A percentile compares a stretch with the other conserved stretches of the same genome.
Conservation (phyloP, 768 basidiomycete genomes). For the Rhodotorula taiwanensis region DNA sequence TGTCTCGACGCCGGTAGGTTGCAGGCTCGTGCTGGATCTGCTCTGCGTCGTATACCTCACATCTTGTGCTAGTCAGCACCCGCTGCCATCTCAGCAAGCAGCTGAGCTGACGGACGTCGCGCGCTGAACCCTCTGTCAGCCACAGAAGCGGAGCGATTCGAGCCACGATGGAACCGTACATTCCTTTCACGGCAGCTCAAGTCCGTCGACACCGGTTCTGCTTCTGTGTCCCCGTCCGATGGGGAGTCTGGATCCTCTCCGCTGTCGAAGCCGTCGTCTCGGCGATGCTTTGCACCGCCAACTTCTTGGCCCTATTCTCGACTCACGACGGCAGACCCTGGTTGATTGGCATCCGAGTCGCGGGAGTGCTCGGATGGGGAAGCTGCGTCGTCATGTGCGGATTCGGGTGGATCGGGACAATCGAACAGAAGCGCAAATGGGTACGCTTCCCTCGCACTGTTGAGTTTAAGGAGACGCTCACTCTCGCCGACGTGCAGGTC, state of each 20-base stretch:
- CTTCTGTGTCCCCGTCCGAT: constrained; percentile 8
- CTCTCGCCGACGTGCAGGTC: too few relatives aligned
- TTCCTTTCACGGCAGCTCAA: background rate
- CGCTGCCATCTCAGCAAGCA: too few relatives aligned
- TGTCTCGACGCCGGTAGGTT: too few relatives aligned
- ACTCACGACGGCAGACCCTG: background rate
- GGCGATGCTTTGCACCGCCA: background rate
- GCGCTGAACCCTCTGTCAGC: too few relatives aligned
- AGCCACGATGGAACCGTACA: too few relatives aligned
- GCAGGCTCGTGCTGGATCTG: too few relatives aligned
- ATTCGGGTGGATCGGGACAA: constrained; percentile 5
- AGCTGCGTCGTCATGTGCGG: constrained; percentile 1
- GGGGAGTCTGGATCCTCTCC: background rate
- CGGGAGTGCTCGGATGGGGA: background rate
- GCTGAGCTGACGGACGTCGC: too few relatives aligned
- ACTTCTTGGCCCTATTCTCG: background rate
- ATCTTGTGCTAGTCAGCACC: too few relatives aligned
- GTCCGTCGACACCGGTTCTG: constrained; percentile 5
- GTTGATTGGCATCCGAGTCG: background rate
- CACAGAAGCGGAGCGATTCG: too few relatives aligned
- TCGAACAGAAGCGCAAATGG: constrained; percentile 2
- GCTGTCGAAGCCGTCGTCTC: background rate
- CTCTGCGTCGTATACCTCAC: too few relatives aligned
- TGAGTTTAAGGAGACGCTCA: too few relatives aligned
- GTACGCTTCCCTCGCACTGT: too few relatives aligned